phyloP scores from a whole-genome alignment of 73 alveolate species.

The Paramecium sexaurelia region DNA sequence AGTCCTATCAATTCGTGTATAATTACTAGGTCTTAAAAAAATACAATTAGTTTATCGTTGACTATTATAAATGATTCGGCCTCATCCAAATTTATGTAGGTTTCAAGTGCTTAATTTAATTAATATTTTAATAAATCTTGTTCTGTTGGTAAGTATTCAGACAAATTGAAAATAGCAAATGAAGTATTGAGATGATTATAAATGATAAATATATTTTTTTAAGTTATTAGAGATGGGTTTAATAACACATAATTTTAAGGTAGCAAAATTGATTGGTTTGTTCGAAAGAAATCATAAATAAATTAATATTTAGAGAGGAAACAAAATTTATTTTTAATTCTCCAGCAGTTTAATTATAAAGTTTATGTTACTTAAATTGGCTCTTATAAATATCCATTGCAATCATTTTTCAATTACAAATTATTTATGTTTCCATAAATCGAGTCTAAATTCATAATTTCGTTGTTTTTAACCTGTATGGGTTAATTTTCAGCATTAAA shows the following conservation, averaged over 20 bases:
- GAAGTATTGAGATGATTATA: too few species aligned
- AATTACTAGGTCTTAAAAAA: too few species aligned
- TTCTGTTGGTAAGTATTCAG: not conserved
- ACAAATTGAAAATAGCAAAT: not conserved
- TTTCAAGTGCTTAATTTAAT: too few species aligned
- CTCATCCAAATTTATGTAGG: too few species aligned
- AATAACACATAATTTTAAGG: not conserved
- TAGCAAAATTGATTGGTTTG: not conserved
- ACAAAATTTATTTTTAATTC: not conserved
- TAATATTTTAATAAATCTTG: too few species aligned
- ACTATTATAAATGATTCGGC: too few species aligned
- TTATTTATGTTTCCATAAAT: not conserved
- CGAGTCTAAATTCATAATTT: not conserved
- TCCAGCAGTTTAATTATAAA: not conserved
- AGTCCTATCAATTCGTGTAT: too few species aligned
- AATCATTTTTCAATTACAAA: not conserved
- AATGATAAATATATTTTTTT: too few species aligned
- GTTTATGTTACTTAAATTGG: not conserved
- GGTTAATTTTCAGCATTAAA: not conserved
- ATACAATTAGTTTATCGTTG: too few species aligned
- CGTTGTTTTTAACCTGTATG: not conserved
- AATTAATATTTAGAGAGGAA: not conserved
- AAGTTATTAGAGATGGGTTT: not conserved
- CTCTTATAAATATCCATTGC: not conserved
- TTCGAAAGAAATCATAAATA: not conserved